phyloP scores from a whole-genome alignment of 768 basidiomycete species.

The Rhodotorula babjevae region DNA sequence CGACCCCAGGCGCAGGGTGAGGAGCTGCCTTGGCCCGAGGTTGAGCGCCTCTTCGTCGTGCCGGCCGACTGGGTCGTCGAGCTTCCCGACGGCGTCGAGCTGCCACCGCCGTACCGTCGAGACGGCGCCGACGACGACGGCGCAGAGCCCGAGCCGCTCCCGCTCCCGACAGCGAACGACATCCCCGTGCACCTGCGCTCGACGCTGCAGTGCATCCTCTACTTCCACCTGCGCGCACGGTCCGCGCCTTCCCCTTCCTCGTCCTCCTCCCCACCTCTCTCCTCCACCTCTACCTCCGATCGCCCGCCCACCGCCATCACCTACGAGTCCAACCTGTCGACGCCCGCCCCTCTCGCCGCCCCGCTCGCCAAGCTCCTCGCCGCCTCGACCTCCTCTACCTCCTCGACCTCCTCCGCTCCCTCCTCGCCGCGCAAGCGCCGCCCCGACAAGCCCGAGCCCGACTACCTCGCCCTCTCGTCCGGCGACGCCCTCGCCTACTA shows the following conservation, averaged over 20 bases:
- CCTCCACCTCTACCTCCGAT: background rate
- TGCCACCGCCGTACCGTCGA: background rate
- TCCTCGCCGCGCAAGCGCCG: conserved; percentile 1
- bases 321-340: conserved; percentile 12
- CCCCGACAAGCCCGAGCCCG: background rate
- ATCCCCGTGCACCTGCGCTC: conserved; percentile 24
- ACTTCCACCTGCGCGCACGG: conserved; percentile 1
- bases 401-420: too few relatives aligned
- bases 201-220: conserved; percentile 26
- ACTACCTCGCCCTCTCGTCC: conserved; percentile 29
- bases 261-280: too few relatives aligned
- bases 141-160: background rate
- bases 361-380: background rate
- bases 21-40: conserved; percentile 26
- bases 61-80: conserved; percentile 17
- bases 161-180: conserved; percentile 20
- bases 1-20: conserved; percentile 21
- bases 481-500: conserved; percentile 27
- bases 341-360: conserved; percentile 3
- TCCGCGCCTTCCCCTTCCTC: too few relatives aligned
- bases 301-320: background rate
- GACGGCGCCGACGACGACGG: background rate
- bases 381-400: background rate
- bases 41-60: conserved; percentile 5
- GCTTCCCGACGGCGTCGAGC: background rate